Conservation (phyloP, 2,329 filamentous ascomycete species). For the Bipolaris oryzae region DNA sequence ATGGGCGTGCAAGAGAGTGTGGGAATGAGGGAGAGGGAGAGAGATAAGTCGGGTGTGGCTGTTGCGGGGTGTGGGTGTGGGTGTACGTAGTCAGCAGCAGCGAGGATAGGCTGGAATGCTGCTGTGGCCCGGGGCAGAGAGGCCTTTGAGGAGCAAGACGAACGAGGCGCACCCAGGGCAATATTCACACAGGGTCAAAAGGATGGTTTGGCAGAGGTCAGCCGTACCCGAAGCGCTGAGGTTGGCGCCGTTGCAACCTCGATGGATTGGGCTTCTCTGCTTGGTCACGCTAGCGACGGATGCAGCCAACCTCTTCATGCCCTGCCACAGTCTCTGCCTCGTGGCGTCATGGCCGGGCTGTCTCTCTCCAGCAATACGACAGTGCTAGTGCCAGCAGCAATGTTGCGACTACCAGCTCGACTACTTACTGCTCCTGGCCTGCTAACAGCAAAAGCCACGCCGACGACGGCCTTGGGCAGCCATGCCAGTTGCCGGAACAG, state of each 20-base stretch:
- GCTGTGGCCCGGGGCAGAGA: background rate
- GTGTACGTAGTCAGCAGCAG: constrained; percentile 15
- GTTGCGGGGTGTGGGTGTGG: constrained; percentile 21
- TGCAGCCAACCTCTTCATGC: constrained; percentile 10
- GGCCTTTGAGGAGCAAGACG: background rate
- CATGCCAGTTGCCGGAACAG: background rate
- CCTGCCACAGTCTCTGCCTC: background rate
- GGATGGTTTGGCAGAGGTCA: constrained; percentile 13
- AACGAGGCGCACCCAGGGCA: background rate
- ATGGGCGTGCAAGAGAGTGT: background rate
- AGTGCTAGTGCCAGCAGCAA: too few species aligned
- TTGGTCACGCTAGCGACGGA: constrained; percentile 15
- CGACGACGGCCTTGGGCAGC: too few species aligned
- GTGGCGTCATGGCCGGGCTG: too few species aligned
- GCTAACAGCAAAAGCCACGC: background rate
- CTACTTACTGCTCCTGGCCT: background rate
- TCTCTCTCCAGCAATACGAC: too few species aligned
- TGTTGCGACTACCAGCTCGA: too few species aligned
- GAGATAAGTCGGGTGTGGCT: constrained; percentile 11
- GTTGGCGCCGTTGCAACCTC: constrained; percentile 17
- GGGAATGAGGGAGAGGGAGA: background rate
- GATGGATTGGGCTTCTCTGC: constrained; percentile 16
- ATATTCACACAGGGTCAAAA: constrained; percentile 5
- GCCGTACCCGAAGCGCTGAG: constrained; percentile 9
- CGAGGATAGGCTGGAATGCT: background rate